Base-by-base conservation (phyloP, 2,329 filamentous ascomycete genomes). In the Curvularia eragrostidis region DNA sequence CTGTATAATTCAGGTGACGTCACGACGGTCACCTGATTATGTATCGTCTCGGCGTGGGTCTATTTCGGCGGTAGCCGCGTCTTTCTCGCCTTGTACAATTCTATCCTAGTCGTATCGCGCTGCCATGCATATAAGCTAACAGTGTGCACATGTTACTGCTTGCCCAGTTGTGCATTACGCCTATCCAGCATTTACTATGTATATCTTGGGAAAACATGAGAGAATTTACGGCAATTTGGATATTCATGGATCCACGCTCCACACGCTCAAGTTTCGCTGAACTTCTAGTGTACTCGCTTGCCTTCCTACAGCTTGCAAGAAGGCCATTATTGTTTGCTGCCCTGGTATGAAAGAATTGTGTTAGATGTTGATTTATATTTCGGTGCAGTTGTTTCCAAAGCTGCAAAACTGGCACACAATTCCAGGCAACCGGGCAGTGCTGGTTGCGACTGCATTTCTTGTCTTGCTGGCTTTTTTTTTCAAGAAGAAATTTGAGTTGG, bases 221-320 rank as follows among this genome's bases (percentile, higher is more conserved):
- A 32, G 10, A 32, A 32, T 32, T 3, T 28, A 28, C 5, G 12
- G 30, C 13, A 5, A 34, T 3, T 3, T 13, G 13, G 6, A n/a
- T 15, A 36, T n/a, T 12, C 13, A 5, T n/a, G 15, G 15, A 13
- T 7, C 7, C 4, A 36, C 6, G 15, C 12, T 3, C n/a, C 3
- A 36, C 4, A n/a, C 3, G 32, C 21, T 39, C 2, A 10, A 26
- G 18, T 38, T 1, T 28, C 12, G 21, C 24, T 18, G 10, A 21
- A 12, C 23, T 10, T 28, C 44, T 1, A n/a, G 8, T 13, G 46
- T 67, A 77, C 75, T 77, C 61, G 59, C 74, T 77, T 15, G 88
- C 86, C 72, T 88, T 91, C 0, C 91, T 91, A 55, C 87, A 81
- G 3, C 89, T 87, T 75, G n/a, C n/a, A n/a, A n/a, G n/a, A n/a